Conservation (phyloP, 208 protist genomes). For the Trypanosoma brucei region DNA sequence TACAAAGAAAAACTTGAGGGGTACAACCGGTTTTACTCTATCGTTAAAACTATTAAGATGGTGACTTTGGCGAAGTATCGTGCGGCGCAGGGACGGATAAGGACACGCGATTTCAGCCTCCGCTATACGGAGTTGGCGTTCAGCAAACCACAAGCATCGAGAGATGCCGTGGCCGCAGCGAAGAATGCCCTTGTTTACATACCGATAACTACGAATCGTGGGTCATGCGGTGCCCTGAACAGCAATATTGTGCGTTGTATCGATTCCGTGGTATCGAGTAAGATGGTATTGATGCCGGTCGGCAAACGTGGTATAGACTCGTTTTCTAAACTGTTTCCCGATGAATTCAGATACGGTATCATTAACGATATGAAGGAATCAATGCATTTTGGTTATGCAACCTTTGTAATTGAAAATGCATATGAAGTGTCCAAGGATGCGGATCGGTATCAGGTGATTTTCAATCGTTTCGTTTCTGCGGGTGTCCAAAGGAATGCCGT, state of each 20-base stretch:
- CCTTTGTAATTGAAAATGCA: slow-evolving; percentile 80
- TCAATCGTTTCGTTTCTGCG: slow-evolving; percentile 83
- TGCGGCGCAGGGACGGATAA: slow-evolving; percentile 59
- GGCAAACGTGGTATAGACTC: slow-evolving; percentile 86
- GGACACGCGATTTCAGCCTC: slow-evolving; percentile 85
- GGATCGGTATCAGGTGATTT: slow-evolving; percentile 75
- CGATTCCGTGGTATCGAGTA: slow-evolving; percentile 47
- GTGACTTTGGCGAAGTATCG: slow-evolving; percentile 89
- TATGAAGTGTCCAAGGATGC: slow-evolving; percentile 42
- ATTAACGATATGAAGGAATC: slow-evolving; percentile 88
- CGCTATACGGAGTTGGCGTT: slow-evolving; percentile 89
- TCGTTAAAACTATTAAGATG: slow-evolving; percentile 92
- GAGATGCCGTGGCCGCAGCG: slow-evolving; percentile 24
- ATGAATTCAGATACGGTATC: slow-evolving; percentile 71
- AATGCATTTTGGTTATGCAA: slow-evolving; percentile 86
- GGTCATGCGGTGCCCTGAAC: slow-evolving; percentile 87
- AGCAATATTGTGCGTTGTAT: slow-evolving; percentile 69
- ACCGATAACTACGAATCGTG: slow-evolving; percentile 86
- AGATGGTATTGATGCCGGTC: slow-evolving; percentile 67
- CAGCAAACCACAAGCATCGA: slow-evolving; percentile 44
- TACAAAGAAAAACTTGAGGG: slow-evolving; percentile 91
- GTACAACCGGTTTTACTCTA: slow-evolving; percentile 89
- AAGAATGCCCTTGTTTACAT: slow-evolving; percentile 68
- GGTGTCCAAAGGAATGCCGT: slow-evolving; percentile 70
- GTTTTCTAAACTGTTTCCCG: slow-evolving; percentile 77